Percentiles rank a stretch among this genome's conserved stretches.
phyloP scores from a whole-genome alignment of 352 stramenopile species.

The Phytophthora niederhauseri region DNA sequence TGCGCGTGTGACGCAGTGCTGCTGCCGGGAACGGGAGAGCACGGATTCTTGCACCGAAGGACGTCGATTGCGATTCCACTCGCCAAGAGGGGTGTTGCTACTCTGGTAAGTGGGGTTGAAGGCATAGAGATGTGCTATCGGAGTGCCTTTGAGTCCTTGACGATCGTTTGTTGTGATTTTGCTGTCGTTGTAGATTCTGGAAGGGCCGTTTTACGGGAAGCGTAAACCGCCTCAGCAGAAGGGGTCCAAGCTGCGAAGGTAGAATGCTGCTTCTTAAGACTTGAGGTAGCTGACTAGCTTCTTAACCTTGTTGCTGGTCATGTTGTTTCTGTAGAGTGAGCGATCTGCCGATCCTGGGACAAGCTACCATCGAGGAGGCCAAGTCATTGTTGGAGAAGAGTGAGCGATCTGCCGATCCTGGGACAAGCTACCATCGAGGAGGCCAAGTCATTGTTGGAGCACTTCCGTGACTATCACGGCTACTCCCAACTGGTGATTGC shows the following conservation, averaged over 20 bases:
- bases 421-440: conserved; percentile 86
- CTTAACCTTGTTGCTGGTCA: too few relatives aligned
- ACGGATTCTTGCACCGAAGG: conserved; percentile 77
- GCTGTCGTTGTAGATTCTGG: conserved; percentile 52
- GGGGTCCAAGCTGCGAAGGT: conserved; percentile 78
- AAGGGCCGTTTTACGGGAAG: conserved; percentile 82
- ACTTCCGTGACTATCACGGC: conserved; percentile 56
- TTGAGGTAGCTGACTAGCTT: background rate
- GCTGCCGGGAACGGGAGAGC: conserved; percentile 75
- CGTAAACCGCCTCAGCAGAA: conserved; percentile 69
- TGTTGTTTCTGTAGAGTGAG: too few relatives aligned
- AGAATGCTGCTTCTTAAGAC: background rate
- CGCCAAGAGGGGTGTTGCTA: conserved; percentile 64
- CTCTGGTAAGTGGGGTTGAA: conserved; percentile 44
- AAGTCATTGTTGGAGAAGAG: too few relatives aligned
- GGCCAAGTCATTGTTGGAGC: conserved; percentile 73
- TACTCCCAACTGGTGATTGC: conserved; percentile 74
- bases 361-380: too few relatives aligned
- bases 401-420: conserved; percentile 75
- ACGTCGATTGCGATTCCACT: conserved; percentile 67
- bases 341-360: too few relatives aligned
- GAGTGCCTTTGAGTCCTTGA: conserved; percentile 10
- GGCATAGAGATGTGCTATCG: background rate
- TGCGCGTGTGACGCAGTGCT: conserved; percentile 46
- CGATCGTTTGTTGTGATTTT: background rate